Evolutionary conservation across 2,329 filamentous ascomycete genomes (phyloP).

Genomic region (Botrytis tulipae): DNA sequence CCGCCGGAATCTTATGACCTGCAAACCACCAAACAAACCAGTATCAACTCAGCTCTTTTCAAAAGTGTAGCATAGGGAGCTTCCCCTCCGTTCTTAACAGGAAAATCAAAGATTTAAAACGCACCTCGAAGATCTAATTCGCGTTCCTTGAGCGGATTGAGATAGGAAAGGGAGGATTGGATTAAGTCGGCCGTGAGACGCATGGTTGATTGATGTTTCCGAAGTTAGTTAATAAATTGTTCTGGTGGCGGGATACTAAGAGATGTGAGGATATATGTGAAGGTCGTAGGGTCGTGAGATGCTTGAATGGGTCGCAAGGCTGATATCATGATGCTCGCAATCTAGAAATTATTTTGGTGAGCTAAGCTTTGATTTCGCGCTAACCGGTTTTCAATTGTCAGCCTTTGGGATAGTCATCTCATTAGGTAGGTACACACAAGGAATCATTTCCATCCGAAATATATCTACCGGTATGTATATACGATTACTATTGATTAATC

Average conservation of each 20-base stretch:
- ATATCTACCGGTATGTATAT: too few species aligned
- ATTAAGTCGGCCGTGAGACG: conserved; percentile 95
- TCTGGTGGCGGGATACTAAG: conserved; percentile 14
- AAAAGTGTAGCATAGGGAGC: conserved; percentile 73
- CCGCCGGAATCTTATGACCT: conserved; percentile 97
- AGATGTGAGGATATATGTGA: neutral
- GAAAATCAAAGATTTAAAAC: conserved; percentile 47
- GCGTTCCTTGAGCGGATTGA: conserved; percentile 97
- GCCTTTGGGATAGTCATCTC: neutral
- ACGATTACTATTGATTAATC: neutral
- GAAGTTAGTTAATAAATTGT: neutral
- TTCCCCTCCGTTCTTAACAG: conserved; percentile 79
- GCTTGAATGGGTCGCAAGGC: conserved; percentile 1
- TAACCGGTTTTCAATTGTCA: neutral
- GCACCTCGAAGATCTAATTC: conserved; percentile 99
- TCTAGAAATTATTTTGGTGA: conserved; percentile 14
- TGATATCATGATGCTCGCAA: conserved; percentile 10
- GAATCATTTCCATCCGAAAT: neutral
- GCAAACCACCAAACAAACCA: conserved; percentile 49
- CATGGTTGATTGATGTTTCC: conserved; percentile 53
- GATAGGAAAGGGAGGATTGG: conserved; percentile 90
- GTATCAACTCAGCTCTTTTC: conserved; percentile 80
- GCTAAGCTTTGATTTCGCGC: conserved; percentile 10
- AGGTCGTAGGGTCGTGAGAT: neutral
- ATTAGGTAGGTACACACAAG: neutral